Evolutionary conservation across 208 protist genomes (phyloP).

Genomic region (Trypanosoma rangeli): DNA sequence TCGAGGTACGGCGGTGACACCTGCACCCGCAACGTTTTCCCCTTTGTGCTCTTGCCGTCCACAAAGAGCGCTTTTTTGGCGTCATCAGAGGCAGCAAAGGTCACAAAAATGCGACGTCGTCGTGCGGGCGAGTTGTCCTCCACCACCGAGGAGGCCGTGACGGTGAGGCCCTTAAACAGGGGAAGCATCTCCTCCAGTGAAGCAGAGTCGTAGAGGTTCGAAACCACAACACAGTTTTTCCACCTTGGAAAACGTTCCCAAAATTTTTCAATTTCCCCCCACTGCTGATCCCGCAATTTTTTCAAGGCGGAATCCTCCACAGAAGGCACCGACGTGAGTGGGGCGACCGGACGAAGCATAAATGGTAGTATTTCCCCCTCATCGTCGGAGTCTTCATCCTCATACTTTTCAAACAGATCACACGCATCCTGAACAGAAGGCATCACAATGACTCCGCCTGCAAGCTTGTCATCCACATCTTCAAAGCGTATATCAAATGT

Average conservation of each 20-base stretch:
- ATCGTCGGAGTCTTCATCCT: conserved; percentile 89
- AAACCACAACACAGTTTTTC: conserved; percentile 73
- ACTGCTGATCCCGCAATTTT: conserved; percentile 72
- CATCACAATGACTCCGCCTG: conserved; percentile 82
- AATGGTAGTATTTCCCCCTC: conserved; percentile 80
- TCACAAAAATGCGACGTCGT: conserved; percentile 71
- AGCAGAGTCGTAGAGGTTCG: conserved; percentile 73
- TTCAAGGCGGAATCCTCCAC: conserved; percentile 79
- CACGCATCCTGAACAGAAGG: conserved; percentile 75
- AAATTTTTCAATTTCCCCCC: conserved; percentile 65
- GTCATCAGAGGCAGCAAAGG: conserved; percentile 50
- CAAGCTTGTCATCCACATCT: conserved; percentile 57
- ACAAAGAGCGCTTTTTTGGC: conserved; percentile 62
- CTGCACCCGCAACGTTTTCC: conserved; percentile 79
- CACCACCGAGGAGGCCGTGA: conserved; percentile 47
- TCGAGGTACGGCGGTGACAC: conserved; percentile 81
- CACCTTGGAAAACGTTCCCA: conserved; percentile 69
- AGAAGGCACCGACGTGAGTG: conserved; percentile 64
- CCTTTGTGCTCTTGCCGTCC: conserved; percentile 80
- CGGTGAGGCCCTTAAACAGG: conserved; percentile 51
- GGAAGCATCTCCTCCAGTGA: conserved; percentile 56
- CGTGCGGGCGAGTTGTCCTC: conserved; percentile 63
- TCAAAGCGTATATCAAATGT: conserved; percentile 76
- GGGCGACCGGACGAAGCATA: conserved; percentile 70
- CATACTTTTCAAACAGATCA: conserved; percentile 86